phyloP scores from a whole-genome alignment of 2,329 filamentous ascomycete species.

The Xylariomycetidae sp. region DNA sequence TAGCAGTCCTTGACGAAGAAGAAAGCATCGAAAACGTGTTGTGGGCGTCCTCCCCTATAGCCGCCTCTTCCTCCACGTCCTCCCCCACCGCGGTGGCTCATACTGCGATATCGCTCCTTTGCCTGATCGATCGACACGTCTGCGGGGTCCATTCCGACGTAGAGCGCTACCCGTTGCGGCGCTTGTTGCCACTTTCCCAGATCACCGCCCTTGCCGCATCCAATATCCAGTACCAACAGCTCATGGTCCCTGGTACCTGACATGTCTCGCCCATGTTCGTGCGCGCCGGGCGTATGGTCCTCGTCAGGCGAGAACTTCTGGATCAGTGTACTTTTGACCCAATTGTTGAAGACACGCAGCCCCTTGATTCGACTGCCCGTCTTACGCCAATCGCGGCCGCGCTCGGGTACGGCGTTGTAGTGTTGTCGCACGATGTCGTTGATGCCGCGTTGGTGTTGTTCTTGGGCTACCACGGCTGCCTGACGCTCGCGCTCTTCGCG shows the following conservation, averaged over 20 bases:
- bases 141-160: slow-evolving; percentile 90
- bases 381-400: slow-evolving; percentile 88
- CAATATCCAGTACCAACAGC: slow-evolving; percentile 83
- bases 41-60: slow-evolving; percentile 38
- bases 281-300: slow-evolving; percentile 58
- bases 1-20: slow-evolving; percentile 94
- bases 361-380: slow-evolving; percentile 95
- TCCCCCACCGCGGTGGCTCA: slow-evolving; percentile 53
- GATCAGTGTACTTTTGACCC: slow-evolving; percentile 96
- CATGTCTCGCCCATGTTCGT: slow-evolving; percentile 40
- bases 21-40: slow-evolving; percentile 71
- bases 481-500: slow-evolving; percentile 51
- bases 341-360: slow-evolving; percentile 92
- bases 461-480: slow-evolving; percentile 31
- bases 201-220: slow-evolving; percentile 95
- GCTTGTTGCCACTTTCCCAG: slow-evolving; percentile 93
- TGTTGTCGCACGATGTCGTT: slow-evolving; percentile 87
- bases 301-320: slow-evolving; percentile 89
- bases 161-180: slow-evolving; percentile 83
- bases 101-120: slow-evolving; percentile 70
- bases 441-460: slow-evolving; percentile 50
- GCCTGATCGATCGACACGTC: slow-evolving; percentile 90
- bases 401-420: slow-evolving; percentile 93
- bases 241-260: slow-evolving; percentile 44
- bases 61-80: slow-evolving; percentile 46